Conservation (phyloP, 805 yeast genomes). For the Ogataea paraovalis region DNA sequence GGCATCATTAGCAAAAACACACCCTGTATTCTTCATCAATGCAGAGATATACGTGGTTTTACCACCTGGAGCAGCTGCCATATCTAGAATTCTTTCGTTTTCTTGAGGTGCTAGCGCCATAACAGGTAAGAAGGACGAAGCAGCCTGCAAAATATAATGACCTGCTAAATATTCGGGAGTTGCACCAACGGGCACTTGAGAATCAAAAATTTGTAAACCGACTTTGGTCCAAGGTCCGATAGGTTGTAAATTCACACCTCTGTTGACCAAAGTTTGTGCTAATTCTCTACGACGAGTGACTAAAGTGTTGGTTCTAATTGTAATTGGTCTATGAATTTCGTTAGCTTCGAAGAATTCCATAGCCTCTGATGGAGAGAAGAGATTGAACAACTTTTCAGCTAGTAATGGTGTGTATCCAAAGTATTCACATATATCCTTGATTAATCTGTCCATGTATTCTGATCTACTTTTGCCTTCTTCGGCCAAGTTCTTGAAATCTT, state of each 20-base stretch:
- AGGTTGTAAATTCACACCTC: constrained; percentile 97
- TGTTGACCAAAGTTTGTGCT: constrained; percentile 89
- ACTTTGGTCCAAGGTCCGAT: constrained; percentile 98
- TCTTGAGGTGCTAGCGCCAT: constrained; percentile 98
- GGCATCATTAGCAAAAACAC: constrained; percentile 95
- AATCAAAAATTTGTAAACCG: constrained; percentile 94
- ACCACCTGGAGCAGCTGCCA: constrained; percentile 99
- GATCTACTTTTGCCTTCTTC: constrained; percentile 86
- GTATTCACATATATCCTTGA: constrained; percentile 85
- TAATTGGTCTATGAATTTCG: constrained; percentile 93
- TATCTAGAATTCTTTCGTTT: constrained; percentile 90
- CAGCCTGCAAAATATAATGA: constrained; percentile 96
- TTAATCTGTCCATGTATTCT: constrained; percentile 73
- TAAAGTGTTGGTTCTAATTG: constrained; percentile 95
- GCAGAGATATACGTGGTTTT: constrained; percentile 94
- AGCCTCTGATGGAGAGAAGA: constrained; percentile 94
- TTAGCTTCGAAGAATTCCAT: constrained; percentile 98
- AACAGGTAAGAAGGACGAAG: constrained; percentile 95
- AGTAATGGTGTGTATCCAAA: constrained; percentile 89
- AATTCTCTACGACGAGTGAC: constrained; percentile 93
- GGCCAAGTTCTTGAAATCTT: constrained; percentile 76
- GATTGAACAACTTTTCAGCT: constrained; percentile 89
- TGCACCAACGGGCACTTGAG: constrained; percentile 99
- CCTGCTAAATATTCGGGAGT: constrained; percentile 99
- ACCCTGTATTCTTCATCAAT: constrained; percentile 96